Conservation (phyloP, 2,329 filamentous ascomycete genomes). For the Cordyceps fumosorosea region DNA sequence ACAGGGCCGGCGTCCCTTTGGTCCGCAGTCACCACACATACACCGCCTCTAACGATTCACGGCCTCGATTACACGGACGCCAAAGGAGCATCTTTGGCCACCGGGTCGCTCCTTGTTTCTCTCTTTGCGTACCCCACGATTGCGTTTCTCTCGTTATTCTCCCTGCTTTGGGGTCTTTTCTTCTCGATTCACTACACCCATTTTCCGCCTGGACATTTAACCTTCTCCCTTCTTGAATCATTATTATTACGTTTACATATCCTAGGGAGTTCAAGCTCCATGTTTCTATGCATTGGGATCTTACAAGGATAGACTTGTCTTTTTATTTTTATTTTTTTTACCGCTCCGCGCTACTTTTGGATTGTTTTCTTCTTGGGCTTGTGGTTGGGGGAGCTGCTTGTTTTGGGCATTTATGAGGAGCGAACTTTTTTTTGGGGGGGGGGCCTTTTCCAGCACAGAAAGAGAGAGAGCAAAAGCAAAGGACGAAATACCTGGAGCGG, state of each 20-base stretch:
- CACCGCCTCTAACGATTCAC: background rate
- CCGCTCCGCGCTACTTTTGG: background rate
- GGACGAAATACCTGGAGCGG: background rate
- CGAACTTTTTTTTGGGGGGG: no score
- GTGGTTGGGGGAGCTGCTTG: background rate
- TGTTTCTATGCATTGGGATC: background rate
- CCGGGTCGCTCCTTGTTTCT: background rate
- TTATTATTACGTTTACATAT: background rate
- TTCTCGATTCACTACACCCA: background rate
- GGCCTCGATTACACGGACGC: background rate
- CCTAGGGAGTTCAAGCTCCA: background rate
- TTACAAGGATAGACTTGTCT: constrained; percentile 3
- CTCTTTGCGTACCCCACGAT: background rate
- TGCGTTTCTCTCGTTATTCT: background rate
- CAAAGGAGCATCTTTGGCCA: background rate
- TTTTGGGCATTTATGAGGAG: constrained; percentile 1
- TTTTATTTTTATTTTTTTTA: background rate
- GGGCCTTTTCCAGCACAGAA: background rate
- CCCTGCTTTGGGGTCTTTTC: background rate
- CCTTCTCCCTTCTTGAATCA: background rate
- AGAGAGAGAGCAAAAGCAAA: background rate
- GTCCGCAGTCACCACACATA: background rate
- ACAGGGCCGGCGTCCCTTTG: background rate
- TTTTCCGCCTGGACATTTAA: background rate
- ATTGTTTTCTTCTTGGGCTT: background rate